A percentile compares a stretch with the other conserved stretches of the same genome.
phyloP scores from a whole-genome alignment of 306 rosid genomes.

The Phaseolus lunatus region DNA sequence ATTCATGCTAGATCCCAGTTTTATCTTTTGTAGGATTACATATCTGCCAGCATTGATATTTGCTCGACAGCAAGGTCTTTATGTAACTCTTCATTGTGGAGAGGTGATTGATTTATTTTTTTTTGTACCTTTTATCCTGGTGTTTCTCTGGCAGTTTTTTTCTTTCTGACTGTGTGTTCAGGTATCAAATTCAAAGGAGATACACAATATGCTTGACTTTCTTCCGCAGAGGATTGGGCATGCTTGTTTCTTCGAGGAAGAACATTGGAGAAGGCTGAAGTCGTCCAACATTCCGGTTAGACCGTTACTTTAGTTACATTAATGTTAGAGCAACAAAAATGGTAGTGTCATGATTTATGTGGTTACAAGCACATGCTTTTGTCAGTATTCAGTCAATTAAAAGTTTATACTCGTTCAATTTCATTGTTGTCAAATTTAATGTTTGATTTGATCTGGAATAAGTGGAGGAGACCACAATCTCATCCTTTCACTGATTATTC shows the following conservation, averaged over 20 bases:
- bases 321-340: constrained; percentile 26
- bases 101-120: constrained; percentile 68
- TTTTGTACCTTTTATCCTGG: constrained; percentile 1
- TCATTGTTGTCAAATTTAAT: background rate
- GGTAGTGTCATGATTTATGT: constrained; percentile 22
- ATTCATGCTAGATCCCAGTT: constrained; percentile 3
- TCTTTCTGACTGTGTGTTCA: constrained; percentile 55
- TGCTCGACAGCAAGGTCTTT: constrained; percentile 83
- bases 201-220: constrained; percentile 80
- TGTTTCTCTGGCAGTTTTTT: constrained; percentile 51
- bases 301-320: constrained; percentile 13
- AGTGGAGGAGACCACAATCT: constrained; percentile 31
- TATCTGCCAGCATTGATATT: constrained; percentile 76
- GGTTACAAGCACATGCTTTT: constrained; percentile 13
- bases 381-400: constrained; percentile 7
- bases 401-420: background rate
- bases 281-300: constrained; percentile 71
- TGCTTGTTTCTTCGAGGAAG: constrained; percentile 85
- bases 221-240: constrained; percentile 89
- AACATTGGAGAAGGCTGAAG: constrained; percentile 78
- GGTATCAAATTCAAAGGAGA: constrained; percentile 83
- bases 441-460: constrained; percentile 15
- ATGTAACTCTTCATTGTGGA: constrained; percentile 90
- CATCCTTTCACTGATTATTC: constrained; percentile 6
- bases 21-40: constrained; percentile 64